These are phyloP conservation scores for Fusarium irregulare DNA, from an alignment of 2,329 filamentous ascomycete species.

Conservation along the genomic window DNA sequence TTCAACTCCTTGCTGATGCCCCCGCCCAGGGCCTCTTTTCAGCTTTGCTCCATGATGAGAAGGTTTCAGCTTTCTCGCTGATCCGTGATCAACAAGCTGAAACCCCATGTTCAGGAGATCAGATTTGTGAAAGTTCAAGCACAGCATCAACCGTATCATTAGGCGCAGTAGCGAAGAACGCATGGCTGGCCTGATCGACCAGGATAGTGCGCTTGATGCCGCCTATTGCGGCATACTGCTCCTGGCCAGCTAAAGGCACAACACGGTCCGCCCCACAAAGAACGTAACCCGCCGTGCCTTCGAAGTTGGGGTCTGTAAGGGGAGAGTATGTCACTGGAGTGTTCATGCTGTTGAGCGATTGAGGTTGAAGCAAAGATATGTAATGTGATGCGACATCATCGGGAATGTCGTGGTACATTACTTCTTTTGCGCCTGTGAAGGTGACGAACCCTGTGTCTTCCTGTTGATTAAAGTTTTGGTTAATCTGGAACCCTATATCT, in stretches of 20 bases:
- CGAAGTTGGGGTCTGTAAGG: not conserved
- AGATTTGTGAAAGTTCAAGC: not conserved
- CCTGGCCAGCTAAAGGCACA: not conserved
- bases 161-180: slow-evolving; percentile 2
- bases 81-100: not conserved
- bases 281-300: not conserved
- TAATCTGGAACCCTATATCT: no score
- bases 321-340: slow-evolving; percentile 6
- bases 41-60: no score
- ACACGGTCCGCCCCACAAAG: slow-evolving; percentile 11
- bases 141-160: not conserved
- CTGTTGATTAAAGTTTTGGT: not conserved
- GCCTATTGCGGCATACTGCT: slow-evolving; percentile 4
- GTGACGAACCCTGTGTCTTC: slow-evolving; percentile 3
- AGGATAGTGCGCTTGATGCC: not conserved
- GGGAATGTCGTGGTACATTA: slow-evolving; percentile 12
- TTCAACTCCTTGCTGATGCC: no score
- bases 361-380: not conserved
- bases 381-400: not conserved
- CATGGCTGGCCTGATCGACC: slow-evolving; percentile 9
- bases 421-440: not conserved
- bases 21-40: no score
- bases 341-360: slow-evolving; percentile 3
- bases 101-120: not conserved
- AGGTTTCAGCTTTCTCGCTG: no score